These are phyloP conservation scores for Pyronema omphalodes DNA, from an alignment of 495 filamentous ascomycete genomes.

Conservation along the genomic window DNA sequence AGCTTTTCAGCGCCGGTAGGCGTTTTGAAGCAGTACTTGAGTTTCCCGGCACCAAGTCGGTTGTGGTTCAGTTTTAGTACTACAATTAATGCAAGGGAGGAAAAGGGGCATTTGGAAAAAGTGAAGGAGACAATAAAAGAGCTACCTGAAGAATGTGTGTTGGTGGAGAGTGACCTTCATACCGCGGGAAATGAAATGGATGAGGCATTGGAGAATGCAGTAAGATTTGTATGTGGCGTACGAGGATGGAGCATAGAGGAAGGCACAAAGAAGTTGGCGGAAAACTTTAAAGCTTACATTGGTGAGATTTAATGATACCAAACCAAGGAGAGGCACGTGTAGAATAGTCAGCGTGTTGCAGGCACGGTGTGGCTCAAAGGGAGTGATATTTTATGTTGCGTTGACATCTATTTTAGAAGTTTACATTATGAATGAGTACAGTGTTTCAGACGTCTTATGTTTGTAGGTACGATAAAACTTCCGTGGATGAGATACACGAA, in stretches of 20 bases:
- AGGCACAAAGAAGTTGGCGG: slow-evolving; percentile 47
- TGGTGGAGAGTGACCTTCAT: slow-evolving; percentile 85
- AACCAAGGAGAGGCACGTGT: too few relatives aligned
- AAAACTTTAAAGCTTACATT: slow-evolving; percentile 60
- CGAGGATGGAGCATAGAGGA: slow-evolving; percentile 61
- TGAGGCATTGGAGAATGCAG: slow-evolving; percentile 49
- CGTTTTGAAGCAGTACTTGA: slow-evolving; percentile 56
- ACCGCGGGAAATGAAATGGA: slow-evolving; percentile 74
- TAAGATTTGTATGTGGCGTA: slow-evolving; percentile 50
- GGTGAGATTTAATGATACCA: too few relatives aligned
- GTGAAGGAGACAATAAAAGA: slow-evolving; percentile 48
- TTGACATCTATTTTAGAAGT: too few relatives aligned
- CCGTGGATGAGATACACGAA: too few relatives aligned
- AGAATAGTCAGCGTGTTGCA: too few relatives aligned
- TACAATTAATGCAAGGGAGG: slow-evolving; percentile 52
- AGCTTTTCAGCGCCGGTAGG: slow-evolving; percentile 75
- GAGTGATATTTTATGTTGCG: too few relatives aligned
- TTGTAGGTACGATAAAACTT: too few relatives aligned
- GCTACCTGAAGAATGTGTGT: slow-evolving; percentile 56
- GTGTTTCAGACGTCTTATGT: too few relatives aligned
- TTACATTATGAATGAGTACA: too few relatives aligned
- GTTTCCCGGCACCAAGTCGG: slow-evolving; percentile 41
- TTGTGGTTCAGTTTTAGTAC: slow-evolving; percentile 82
- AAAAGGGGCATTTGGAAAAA: slow-evolving; percentile 28
- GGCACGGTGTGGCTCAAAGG: too few relatives aligned